Base-by-base conservation (phyloP, 768 basidiomycete genomes). In the Lanmaoa rubissima region DNA sequence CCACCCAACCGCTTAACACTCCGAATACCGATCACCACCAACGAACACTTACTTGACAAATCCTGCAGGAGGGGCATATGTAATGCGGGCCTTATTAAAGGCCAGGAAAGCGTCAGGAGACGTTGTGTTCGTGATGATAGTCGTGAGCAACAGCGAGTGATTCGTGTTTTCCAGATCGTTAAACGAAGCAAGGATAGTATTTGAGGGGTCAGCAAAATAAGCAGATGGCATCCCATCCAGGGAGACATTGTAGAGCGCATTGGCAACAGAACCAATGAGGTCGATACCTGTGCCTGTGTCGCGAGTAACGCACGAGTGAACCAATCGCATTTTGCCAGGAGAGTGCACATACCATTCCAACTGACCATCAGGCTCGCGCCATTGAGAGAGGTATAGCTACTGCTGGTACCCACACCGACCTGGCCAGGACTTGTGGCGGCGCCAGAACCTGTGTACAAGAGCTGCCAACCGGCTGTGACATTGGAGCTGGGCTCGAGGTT, bases 401-500 rank as follows among this genome's bases (percentile, higher is more conserved):
- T 75, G 59, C 81, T 86, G 7, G 76, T 76, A 12, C 88, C 88
- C 40, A 72, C 75, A 14, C 83, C 86, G 41, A 73, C 69, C 51
- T 76, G 68, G 16, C 81, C 82, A 16, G 72, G 65, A 17, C 58
- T 54, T 16, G 67, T 59, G 0, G 78, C 75, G 51, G 80, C 84
- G 9, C 83, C 84, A 13, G 83, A 80, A 41, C 42, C 48, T 3
- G 74, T 70, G 70, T 80, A 89, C 71, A 77, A 81, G 17, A 87
- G 81, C 66, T 83, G 84, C 90, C 90, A 92, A 65, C 88, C 88
- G 28, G 75, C 76, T 19, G 69, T 63, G 41, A 82, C 63, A 62
- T 84, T 75, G 1, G 81, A 70, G 48, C 77, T 68, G 40, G 79
- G 74, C 54, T 83, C 73, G 12, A 79, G 80, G 69, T 88, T 85